Conservation (phyloP, 768 basidiomycete genomes). For the Trametes cingulata region DNA sequence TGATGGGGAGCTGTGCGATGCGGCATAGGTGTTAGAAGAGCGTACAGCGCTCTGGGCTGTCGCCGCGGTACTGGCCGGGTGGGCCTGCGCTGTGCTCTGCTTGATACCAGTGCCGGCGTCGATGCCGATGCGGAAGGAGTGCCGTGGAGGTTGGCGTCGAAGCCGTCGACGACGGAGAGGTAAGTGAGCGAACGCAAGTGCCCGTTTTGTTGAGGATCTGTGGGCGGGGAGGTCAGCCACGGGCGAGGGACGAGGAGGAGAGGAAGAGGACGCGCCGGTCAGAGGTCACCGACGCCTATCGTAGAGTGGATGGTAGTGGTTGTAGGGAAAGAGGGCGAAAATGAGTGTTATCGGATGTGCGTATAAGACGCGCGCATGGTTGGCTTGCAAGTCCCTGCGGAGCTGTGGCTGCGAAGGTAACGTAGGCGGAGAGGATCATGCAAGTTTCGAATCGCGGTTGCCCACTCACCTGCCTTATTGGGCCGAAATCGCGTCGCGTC, state of each 20-base stretch:
- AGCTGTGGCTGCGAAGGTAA: background rate
- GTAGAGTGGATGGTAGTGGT: no score
- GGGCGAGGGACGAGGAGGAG: background rate
- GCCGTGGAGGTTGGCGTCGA: conserved; percentile 38
- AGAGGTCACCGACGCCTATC: conserved; percentile 24
- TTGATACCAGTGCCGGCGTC: conserved; percentile 42
- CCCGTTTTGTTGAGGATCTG: conserved; percentile 43
- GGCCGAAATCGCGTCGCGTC: conserved; percentile 1
- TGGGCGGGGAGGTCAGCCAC: background rate
- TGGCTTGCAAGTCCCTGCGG: background rate
- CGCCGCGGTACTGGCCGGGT: conserved; percentile 29
- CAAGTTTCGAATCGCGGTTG: no score
- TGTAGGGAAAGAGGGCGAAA: no score
- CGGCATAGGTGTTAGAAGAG: conserved; percentile 45
- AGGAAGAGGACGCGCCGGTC: conserved; percentile 22
- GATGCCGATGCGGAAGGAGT: conserved; percentile 42
- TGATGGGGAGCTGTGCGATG: conserved; percentile 40
- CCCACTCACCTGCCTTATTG: background rate
- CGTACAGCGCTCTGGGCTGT: conserved; percentile 44
- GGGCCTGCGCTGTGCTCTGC: conserved; percentile 17
- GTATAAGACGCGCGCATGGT: background rate
- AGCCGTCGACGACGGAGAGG: conserved; percentile 41
- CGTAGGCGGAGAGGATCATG: background rate
- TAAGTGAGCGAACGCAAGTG: conserved; percentile 39
- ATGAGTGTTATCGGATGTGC: no score